phyloP scores from a whole-genome alignment of 2,329 filamentous ascomycete species.

The Dactylella cylindrospora region DNA sequence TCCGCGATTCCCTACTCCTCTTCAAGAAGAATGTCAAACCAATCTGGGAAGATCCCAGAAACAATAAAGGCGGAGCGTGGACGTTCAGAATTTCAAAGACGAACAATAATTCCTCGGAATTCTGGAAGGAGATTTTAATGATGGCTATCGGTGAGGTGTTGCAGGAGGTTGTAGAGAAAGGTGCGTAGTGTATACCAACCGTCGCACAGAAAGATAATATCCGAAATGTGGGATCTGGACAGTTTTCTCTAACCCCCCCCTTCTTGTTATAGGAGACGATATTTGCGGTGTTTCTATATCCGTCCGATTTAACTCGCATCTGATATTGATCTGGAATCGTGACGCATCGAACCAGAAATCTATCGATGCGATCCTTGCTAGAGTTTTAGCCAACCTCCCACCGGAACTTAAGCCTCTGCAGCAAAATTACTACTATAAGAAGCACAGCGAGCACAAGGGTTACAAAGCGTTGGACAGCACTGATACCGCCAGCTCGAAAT shows the following conservation, averaged over 20 bases:
- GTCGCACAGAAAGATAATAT: not conserved
- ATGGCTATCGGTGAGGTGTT: constrained; percentile 81
- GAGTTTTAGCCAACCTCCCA: constrained; percentile 72
- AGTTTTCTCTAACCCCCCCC: not conserved
- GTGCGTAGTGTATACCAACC: constrained; percentile 55
- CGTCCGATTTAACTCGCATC: constrained; percentile 82
- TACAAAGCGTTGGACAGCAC: constrained; percentile 60
- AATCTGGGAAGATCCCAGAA: constrained; percentile 83
- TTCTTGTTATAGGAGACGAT: constrained; percentile 65
- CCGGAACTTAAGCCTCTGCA: constrained; percentile 70
- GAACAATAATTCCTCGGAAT: constrained; percentile 63
- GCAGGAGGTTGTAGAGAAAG: constrained; percentile 69
- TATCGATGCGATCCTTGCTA: constrained; percentile 70
- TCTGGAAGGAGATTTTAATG: constrained; percentile 79
- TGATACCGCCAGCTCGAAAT: not conserved
- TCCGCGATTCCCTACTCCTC: constrained; percentile 75
- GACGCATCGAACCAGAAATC: constrained; percentile 78
- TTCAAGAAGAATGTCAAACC: constrained; percentile 77
- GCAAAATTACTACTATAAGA: constrained; percentile 71
- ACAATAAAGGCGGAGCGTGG: constrained; percentile 83
- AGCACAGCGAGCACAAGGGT: constrained; percentile 81
- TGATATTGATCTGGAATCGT: constrained; percentile 92
- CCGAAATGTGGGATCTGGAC: too few relatives aligned
- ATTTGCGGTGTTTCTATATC: constrained; percentile 87
- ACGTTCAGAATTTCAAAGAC: constrained; percentile 85